phyloP scores from a whole-genome alignment of 148 eudicot species.

The Cornus florida region DNA sequence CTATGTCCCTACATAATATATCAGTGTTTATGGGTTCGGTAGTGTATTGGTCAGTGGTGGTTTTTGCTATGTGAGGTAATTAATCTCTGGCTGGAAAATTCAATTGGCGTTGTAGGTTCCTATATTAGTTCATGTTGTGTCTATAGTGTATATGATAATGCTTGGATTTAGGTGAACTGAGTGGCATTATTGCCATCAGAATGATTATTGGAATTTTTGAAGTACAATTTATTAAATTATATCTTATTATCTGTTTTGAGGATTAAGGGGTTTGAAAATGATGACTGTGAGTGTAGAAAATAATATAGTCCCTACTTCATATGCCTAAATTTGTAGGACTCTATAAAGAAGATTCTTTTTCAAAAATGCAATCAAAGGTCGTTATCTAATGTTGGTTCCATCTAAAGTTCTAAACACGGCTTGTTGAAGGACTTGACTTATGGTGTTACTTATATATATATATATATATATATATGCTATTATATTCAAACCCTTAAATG shows the following conservation, averaged over 20 bases:
- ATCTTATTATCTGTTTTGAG: too few species aligned
- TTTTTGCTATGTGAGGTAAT: background rate
- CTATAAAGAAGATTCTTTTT: too few species aligned
- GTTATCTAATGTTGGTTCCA: too few species aligned
- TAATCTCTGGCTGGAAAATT: background rate
- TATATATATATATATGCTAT: too few species aligned
- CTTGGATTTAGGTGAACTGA: background rate
- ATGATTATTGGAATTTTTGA: background rate
- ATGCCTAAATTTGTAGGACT: background rate
- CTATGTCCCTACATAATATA: background rate
- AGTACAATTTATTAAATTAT: too few species aligned
- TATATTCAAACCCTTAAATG: too few species aligned
- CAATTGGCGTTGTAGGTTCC: constrained; percentile 3
- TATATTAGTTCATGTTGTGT: background rate
- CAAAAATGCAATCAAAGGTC: too few species aligned
- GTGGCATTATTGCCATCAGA: background rate
- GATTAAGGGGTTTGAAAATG: too few species aligned
- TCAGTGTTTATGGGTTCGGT: constrained; percentile 7
- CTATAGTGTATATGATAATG: background rate
- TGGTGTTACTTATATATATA: too few species aligned
- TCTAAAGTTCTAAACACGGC: too few species aligned
- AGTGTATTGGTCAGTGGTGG: background rate
- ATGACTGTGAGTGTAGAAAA: too few species aligned
- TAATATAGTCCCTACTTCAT: background rate
- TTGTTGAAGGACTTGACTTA: too few species aligned